Base-by-base conservation (phyloP, 805 yeast genomes). In the Aciculoconidium aculeatum region DNA sequence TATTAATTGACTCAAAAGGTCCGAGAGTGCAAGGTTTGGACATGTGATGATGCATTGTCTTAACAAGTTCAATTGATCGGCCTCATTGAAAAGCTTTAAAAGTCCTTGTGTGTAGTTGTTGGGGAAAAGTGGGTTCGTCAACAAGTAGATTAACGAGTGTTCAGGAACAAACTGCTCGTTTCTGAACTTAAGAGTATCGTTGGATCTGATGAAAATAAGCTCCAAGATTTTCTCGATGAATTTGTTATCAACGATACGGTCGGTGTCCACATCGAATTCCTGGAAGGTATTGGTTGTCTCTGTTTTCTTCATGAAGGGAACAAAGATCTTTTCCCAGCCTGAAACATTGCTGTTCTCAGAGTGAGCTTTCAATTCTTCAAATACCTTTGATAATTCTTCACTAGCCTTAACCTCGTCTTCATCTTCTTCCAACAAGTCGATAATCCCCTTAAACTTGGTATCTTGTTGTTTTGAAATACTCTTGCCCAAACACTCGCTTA, bases 71-170 rank as follows among this genome's bases (percentile, higher is more conserved):
- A 85, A 78, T 35, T 70, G 65, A 7, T 69, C 55, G 16, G 44
- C 28, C 3, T 41, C 36, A 13, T 48, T 38, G 25, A 67, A 65
- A 15, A 85, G 59, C 10, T 62, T 47, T 24, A 90, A 55, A 25
- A 88, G 51, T 2, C 76, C 77, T 4, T 58, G 54, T 7, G 84
- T 64, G 36, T 66, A 70, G 11, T 65, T 58, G 10, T 62, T 53
- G 7, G 96, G 96, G 55, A 80, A 87, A 11, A 85, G 58, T 11
- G 96, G 96, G 58, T 90, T 95, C 3, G 95, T 82, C 38, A 90
- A 64, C 18, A 88, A 64, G 47, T 84, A 88, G 1, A 80, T 71
- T 27, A 85, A 54, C 3, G 86, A 65, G 27, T 57, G 57, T 44
- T 78, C 77, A 29, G 92, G 75, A 19, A 70, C 43, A 33, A 67